Percentiles rank a stretch among this genome's conserved stretches.
These are phyloP conservation scores for Calocera cornea DNA, from an alignment of 768 basidiomycete genomes.

Conservation along the genomic window DNA sequence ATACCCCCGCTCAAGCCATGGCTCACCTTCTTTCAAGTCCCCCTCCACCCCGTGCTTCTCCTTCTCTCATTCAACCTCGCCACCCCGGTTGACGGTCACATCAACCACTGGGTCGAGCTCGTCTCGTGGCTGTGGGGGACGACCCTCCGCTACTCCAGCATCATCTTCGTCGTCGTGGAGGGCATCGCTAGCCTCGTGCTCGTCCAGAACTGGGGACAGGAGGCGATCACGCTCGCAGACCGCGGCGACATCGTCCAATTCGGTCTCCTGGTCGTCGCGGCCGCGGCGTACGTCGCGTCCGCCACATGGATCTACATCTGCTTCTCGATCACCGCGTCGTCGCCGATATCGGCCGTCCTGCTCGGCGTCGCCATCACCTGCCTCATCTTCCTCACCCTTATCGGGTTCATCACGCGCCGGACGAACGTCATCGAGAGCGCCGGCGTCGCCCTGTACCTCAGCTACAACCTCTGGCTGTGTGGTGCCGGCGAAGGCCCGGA, in stretches of 20 bases:
- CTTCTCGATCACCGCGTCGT: constrained; percentile 43
- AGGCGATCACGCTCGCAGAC: constrained; percentile 56
- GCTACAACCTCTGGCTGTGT: constrained; percentile 83
- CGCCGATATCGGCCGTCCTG: constrained; percentile 77
- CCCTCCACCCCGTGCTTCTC: constrained; percentile 75
- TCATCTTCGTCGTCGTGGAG: constrained; percentile 69
- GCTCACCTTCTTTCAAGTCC: constrained; percentile 67
- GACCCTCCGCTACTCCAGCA: constrained; percentile 54
- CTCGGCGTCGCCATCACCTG: constrained; percentile 79
- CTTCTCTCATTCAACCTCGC: constrained; percentile 79
- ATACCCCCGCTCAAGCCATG: constrained; percentile 24
- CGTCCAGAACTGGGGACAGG: constrained; percentile 66
- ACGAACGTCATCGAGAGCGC: constrained; percentile 91
- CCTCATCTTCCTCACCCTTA: constrained; percentile 78
- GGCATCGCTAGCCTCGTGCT: constrained; percentile 73
- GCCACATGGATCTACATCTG: constrained; percentile 57
- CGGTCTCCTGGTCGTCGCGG: constrained; percentile 57
- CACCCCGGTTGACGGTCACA: constrained; percentile 30
- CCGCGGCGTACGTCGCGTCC: constrained; percentile 64
- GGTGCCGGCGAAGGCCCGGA: constrained; percentile 14
- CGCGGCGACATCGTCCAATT: constrained; percentile 68
- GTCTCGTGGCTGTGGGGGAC: constrained; percentile 61
- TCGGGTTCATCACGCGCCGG: constrained; percentile 75
- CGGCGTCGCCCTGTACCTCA: constrained; percentile 73
- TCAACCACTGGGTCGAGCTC: neutral